Percentiles rank a stretch among this genome's conserved stretches.
Conservation (phyloP, 1,284 basidiomycete species). For the Lignosus rhinocerotis region DNA sequence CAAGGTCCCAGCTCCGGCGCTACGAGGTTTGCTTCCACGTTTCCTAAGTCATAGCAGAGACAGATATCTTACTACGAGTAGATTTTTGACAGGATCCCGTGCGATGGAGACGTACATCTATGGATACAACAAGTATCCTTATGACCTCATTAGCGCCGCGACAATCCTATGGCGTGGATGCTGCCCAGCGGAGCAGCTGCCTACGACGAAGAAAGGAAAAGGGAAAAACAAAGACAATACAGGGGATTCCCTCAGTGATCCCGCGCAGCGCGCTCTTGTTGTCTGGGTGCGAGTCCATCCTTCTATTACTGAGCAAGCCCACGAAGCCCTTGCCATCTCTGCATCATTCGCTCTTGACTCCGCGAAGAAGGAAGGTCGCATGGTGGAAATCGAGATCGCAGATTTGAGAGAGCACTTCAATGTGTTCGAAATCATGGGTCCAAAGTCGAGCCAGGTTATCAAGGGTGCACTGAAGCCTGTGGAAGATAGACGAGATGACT, state of each 20-base stretch:
- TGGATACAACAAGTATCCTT: constrained; percentile 64
- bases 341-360: constrained; percentile 51
- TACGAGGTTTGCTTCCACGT: constrained; percentile 45
- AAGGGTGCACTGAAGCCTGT: constrained; percentile 68
- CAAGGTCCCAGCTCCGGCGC: constrained; percentile 57
- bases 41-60: not conserved
- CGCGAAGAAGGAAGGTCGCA: constrained; percentile 36
- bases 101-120: constrained; percentile 66
- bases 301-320: constrained; percentile 58
- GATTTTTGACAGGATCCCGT: constrained; percentile 58
- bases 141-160: constrained; percentile 67
- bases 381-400: constrained; percentile 57
- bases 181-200: not conserved
- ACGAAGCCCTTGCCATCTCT: constrained; percentile 50
- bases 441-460: constrained; percentile 77
- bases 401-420: constrained; percentile 74
- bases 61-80: constrained; percentile 27
- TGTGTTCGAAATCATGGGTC: constrained; percentile 86
- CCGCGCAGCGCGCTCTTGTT: constrained; percentile 34
- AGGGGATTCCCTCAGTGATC: constrained; percentile 13
- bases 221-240: constrained; percentile 20
- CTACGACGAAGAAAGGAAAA: constrained; percentile 26
- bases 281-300: constrained; percentile 85
- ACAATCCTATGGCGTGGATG: constrained; percentile 74
- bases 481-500: constrained; percentile 55